Evolutionary conservation across 2,329 filamentous ascomycete genomes (phyloP).

Genomic region (Cryphonectria radicalis): DNA sequence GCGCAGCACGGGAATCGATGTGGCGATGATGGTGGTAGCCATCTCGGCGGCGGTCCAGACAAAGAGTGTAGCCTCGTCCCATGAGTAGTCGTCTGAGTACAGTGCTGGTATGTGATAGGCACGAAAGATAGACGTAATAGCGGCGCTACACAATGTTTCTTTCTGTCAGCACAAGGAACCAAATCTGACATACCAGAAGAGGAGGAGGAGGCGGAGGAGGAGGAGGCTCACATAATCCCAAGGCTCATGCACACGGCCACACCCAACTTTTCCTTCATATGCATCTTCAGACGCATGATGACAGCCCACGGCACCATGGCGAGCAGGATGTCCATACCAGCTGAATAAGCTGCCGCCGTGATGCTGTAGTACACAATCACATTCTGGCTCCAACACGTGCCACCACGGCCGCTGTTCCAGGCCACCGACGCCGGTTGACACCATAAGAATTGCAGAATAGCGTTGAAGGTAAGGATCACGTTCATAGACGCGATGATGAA

Average conservation of each 20-base stretch:
- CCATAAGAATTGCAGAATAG: slow-evolving; percentile 37
- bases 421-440: slow-evolving; percentile 37
- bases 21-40: slow-evolving; percentile 32
- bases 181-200: neutral
- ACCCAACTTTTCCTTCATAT: slow-evolving; percentile 39
- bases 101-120: slow-evolving; percentile 5
- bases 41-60: slow-evolving; percentile 33
- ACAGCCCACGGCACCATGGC: slow-evolving; percentile 40
- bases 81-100: neutral
- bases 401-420: slow-evolving; percentile 33
- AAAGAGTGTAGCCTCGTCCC: slow-evolving; percentile 19
- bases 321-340: slow-evolving; percentile 37
- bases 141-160: neutral
- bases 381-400: slow-evolving; percentile 35
- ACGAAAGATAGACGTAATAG: slow-evolving; percentile 7
- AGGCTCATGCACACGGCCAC: slow-evolving; percentile 43
- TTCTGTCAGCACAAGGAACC: slow-evolving; percentile 14
- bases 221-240: slow-evolving; percentile 37
- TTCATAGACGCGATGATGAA: slow-evolving; percentile 40
- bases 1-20: slow-evolving; percentile 36
- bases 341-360: slow-evolving; percentile 36
- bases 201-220: neutral
- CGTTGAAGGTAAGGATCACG: slow-evolving; percentile 35
- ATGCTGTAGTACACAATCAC: slow-evolving; percentile 34
- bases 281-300: slow-evolving; percentile 40